Conservation (phyloP, 208 protist genomes). For the Trypanosoma scelopori region DNA sequence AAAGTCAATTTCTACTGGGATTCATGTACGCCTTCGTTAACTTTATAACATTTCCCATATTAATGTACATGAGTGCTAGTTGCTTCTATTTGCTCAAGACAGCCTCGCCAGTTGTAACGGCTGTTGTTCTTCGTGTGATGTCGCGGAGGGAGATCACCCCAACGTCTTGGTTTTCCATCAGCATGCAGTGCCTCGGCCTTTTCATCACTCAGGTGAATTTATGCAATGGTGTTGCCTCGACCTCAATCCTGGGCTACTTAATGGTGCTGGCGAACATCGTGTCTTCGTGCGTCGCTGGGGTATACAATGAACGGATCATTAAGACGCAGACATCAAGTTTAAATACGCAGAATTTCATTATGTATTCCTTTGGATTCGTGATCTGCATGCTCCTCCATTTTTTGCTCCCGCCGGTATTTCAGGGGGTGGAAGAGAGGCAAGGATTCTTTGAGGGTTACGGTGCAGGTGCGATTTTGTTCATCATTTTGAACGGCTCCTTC, state of each 20-base stretch:
- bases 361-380: slow-evolving; percentile 18
- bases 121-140: slow-evolving; percentile 13
- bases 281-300: slow-evolving; percentile 18
- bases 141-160: slow-evolving; percentile 1
- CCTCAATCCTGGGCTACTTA: slow-evolving; percentile 6
- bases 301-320: slow-evolving; percentile 26
- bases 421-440: slow-evolving; percentile 1
- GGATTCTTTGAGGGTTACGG: slow-evolving; percentile 22
- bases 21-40: slow-evolving; percentile 21
- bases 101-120: slow-evolving; percentile 24
- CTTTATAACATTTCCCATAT: slow-evolving; percentile 21
- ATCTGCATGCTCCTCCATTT: slow-evolving; percentile 8
- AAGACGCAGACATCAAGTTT: slow-evolving; percentile 11
- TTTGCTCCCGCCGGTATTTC: background rate
- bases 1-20: slow-evolving; percentile 1
- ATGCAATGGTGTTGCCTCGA: slow-evolving; percentile 7
- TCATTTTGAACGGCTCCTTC: slow-evolving; percentile 18
- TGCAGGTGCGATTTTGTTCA: background rate
- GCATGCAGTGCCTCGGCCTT: slow-evolving; percentile 15
- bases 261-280: slow-evolving; percentile 5
- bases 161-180: slow-evolving; percentile 17
- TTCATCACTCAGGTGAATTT: slow-evolving; percentile 20
- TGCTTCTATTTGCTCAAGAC: slow-evolving; percentile 20
- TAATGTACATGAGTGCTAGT: slow-evolving; percentile 18
- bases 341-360: slow-evolving; percentile 24